Conservation (phyloP, 805 yeast species). For the Ogataea trehalophila region DNA sequence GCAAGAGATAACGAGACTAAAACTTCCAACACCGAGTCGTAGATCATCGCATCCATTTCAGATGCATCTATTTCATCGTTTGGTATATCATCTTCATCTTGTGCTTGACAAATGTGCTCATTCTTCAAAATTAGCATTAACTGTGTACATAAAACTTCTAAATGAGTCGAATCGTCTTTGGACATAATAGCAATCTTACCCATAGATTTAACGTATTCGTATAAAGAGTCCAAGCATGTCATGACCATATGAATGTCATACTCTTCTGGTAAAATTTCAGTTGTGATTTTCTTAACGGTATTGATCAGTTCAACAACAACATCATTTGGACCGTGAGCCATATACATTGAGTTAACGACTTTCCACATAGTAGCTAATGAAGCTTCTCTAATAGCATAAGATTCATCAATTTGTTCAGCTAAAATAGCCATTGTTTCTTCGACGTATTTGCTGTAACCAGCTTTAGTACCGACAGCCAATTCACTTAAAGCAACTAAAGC, state of each 20-base stretch:
- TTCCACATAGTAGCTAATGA: conserved; percentile 82
- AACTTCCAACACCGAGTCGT: conserved; percentile 83
- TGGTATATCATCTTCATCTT: conserved; percentile 46
- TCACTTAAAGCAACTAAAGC: conserved; percentile 90
- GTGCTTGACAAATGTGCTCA: conserved; percentile 78
- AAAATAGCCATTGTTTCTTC: conserved; percentile 62
- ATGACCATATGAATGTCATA: conserved; percentile 80
- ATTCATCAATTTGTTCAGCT: conserved; percentile 71
- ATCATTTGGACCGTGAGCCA: conserved; percentile 51
- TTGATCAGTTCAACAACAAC: conserved; percentile 54
- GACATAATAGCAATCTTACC: conserved; percentile 74
- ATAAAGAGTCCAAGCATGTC: conserved; percentile 66
- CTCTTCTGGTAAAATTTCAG: conserved; percentile 66
- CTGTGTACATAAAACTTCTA: conserved; percentile 67
- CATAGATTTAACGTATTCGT: conserved; percentile 60
- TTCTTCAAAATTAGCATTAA: conserved; percentile 71
- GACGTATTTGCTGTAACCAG: conserved; percentile 71
- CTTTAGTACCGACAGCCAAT: conserved; percentile 82
- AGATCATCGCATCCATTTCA: conserved; percentile 61
- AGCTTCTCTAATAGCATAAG: conserved; percentile 88
- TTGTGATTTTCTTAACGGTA: conserved; percentile 62
- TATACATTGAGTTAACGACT: conserved; percentile 65
- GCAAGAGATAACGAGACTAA: conserved; percentile 70
- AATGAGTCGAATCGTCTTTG: conserved; percentile 44
- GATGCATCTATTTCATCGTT: conserved; percentile 44